Evolutionary conservation across 305 asterid species (phyloP), one percentile per base, ranked within the genome.

Genomic region (Fraxinus sp.): DNA sequence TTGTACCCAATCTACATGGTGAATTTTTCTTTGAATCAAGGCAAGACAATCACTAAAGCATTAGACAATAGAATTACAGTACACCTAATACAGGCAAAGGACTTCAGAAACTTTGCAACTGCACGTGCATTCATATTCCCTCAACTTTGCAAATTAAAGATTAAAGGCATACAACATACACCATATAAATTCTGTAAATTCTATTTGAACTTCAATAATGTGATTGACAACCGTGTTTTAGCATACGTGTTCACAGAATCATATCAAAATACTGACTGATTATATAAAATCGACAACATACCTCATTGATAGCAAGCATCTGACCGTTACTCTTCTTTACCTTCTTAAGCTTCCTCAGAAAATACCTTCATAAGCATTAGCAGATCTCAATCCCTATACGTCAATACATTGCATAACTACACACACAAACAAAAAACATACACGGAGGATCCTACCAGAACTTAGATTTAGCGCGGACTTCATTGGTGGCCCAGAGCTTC

Each of bases 401-500:
- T 3, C 37, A 28, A 2, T 5, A 30, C 6, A 16, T 20, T 16
- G 14, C n/a, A 41, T 2, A 57, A 55, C 49, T 4, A 32, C 52
- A 16, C 11, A 10, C 30, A 82, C 59, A 78, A 20, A 32, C 52
- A 28, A 8, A 9, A 6, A 44, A 44, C 52, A 44, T 16, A 10
- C 52, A 11, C 52, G 1, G 46, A 66, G 3, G 62, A 66, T 18
- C 16, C 24, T 86, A 91, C 91, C 93, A 90, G 82, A 91, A 91
- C 74, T 90, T 91, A 79, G 93, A 91, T 39, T 91, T 91, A 11
- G 94, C 92, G 33, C 93, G 91, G 86, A 91, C 94, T 84, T 91
- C 91, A 82, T 91, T 89, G 81, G 94, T 91, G 44, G 91, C 91
- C 94, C 93, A 91, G 59, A 91, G 92, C 91, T 91, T 91, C 94